Evolutionary conservation across 768 basidiomycete species (phyloP).

Genomic region (Lactarius hatsudake): DNA sequence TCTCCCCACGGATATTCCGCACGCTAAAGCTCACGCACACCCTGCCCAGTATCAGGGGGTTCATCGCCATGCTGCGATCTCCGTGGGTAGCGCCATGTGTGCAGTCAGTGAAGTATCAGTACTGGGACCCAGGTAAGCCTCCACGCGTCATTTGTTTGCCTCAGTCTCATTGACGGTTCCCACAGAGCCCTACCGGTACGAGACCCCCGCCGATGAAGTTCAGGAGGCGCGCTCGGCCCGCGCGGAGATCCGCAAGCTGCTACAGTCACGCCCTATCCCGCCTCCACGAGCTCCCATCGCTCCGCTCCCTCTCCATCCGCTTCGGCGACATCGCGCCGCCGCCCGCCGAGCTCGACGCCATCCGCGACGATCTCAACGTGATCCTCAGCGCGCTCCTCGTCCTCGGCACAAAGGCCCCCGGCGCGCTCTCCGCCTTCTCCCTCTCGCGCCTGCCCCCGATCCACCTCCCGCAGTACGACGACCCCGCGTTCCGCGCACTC

Average conservation of each 20-base stretch:
- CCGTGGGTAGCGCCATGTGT: slow-evolving; percentile 13
- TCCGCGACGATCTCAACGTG: slow-evolving; percentile 13
- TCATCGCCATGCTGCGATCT: slow-evolving; percentile 7
- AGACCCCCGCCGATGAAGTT: background rate
- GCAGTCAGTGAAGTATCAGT: slow-evolving; percentile 12
- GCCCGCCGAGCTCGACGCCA: background rate
- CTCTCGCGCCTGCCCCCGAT: slow-evolving; percentile 17
- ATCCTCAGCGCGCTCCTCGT: slow-evolving; percentile 11
- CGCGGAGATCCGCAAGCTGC: background rate
- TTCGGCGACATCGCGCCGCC: slow-evolving; percentile 8
- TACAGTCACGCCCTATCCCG: slow-evolving; percentile 7
- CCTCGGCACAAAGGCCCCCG: background rate
- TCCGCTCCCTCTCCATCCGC: slow-evolving; percentile 15
- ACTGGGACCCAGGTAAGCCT: slow-evolving; percentile 22
- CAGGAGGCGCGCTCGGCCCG: background rate
- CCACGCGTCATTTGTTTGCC: no score
- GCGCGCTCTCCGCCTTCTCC: slow-evolving; percentile 8
- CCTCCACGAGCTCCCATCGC: slow-evolving; percentile 15
- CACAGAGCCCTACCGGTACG: slow-evolving; percentile 16
- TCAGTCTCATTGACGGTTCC: background rate
- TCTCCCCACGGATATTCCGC: slow-evolving; percentile 10
- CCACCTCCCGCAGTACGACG: slow-evolving; percentile 12
- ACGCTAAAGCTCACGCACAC: slow-evolving; percentile 19
- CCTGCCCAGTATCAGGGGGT: slow-evolving; percentile 8
- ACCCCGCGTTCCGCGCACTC: background rate